Evolutionary conservation across 306 rosid genomes (phyloP), one percentile per base, ranked within the genome.

Genomic region (Styphnolobium japonicum): DNA sequence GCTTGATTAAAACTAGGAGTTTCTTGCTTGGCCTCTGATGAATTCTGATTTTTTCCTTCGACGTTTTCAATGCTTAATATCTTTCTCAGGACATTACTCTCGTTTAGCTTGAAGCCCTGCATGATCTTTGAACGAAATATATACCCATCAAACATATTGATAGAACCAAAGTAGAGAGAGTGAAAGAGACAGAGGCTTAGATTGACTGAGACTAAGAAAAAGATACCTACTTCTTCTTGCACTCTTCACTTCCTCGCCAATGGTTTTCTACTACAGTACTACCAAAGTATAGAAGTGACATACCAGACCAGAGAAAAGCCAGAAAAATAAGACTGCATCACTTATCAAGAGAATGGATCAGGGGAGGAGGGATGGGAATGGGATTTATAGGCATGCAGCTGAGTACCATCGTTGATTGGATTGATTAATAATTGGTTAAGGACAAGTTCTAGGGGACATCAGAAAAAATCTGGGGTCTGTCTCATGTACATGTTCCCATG

Each of bases 71-170:
- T 86, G 81, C 89, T 94, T 39, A 85, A 21, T 75, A 84, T 81
- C 83, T 80, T 89, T 80, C 82, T 90, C 19, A 93, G 77, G 71
- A 91, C 61, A 80, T 83, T 91, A 76, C 75, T 90, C 29, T 90
- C 86, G 2, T 86, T 87, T 72, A 87, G 53, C 67, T 85, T 87
- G 56, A 91, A 86, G 80, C 64, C 84, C 92, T 93, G 87, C 97
- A 91, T 91, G 71, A 86, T 83, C 91, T 91, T 49, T 78, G 21
- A 60, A 83, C 2, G 9, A 10, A 76, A 43, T 19, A 39, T 53
- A 71, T 12, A 9, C 42, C 65, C 33, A 46, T 61, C 55, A 71
- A 65, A 19, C 70, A 12, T 51, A 37, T 16, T 33, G 8, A 64
- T 14, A 27, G 15, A 53, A 29, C 5, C 19, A 36, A 72, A 14